Evolutionary conservation across 2,329 filamentous ascomycete genomes (phyloP), one percentile per base, ranked within the genome.

Genomic region (Ceratocystis albifundus): DNA sequence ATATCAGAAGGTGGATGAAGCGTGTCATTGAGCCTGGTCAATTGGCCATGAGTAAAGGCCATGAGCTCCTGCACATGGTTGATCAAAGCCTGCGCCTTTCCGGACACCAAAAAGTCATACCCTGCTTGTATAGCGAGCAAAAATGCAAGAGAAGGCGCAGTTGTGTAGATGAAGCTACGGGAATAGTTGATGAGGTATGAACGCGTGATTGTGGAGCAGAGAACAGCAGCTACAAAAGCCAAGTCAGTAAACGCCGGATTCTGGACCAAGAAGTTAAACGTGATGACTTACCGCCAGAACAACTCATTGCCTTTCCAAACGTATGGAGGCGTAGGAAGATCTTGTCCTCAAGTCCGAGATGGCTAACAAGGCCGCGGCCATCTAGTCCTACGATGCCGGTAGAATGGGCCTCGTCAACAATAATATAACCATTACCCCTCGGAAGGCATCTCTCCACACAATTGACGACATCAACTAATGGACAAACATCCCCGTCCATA

Each of bases 401-500:
- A 0, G 84, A 84, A 70, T 89, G 87, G 1, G 86, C 86, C 72
- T 89, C 86, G 67, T 89, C 87, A 0, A 89, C 80, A 8, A 88
- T 78, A 3, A 89, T 75, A 66, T 86, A 78, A 0, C 80, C 83
- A 61, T 88, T 89, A 0, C 79, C 79, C 0, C 68, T 68, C 0
- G 85, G 83, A 0, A 90, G 74, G 0, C 81, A 71, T 0, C 76
- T 73, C 50, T 87, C 80, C 0, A 88, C 80, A 3, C 82, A 76
- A 0, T 78, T 73, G 1, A 88, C 79, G 20, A 92, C 82, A 4
- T 84, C 79, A 10, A 72, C 71, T 10, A 94, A 75, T 0, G 86
- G 87, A 0, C 83, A 83, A 20, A 89, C 75, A 70, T 92, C 88
- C 0, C 89, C 89, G 65, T 93, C 89, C 89, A 94, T 94, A 73